These are phyloP conservation scores for Phytophthora cactorum DNA, from an alignment of 352 stramenopile genomes.

Conservation along the genomic window DNA sequence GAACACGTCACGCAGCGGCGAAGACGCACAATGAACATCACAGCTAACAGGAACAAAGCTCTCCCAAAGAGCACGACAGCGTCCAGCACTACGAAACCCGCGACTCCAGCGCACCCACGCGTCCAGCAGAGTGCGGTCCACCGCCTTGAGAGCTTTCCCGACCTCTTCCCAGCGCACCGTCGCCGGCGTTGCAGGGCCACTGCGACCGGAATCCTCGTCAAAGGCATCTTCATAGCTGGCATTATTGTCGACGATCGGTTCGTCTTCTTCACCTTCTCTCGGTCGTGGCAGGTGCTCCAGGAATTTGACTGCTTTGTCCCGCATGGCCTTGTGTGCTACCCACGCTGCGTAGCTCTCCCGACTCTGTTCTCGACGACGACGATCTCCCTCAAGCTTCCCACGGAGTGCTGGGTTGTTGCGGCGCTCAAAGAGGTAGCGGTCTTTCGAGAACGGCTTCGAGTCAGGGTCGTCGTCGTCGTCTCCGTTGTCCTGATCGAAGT, in stretches of 20 bases:
- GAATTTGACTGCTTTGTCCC: constrained; percentile 79
- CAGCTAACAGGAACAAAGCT: constrained; percentile 84
- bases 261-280: constrained; percentile 24
- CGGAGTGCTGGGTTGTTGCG: constrained; percentile 64
- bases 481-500: constrained; percentile 66
- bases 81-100: constrained; percentile 52
- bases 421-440: constrained; percentile 78
- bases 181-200: constrained; percentile 29
- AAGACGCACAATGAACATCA: constrained; percentile 90
- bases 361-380: constrained; percentile 61
- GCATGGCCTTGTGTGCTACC: constrained; percentile 80
- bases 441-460: constrained; percentile 62
- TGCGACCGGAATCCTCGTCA: constrained; percentile 35
- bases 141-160: constrained; percentile 87
- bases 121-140: constrained; percentile 84
- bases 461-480: constrained; percentile 40
- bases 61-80: constrained; percentile 87
- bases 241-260: constrained; percentile 31
- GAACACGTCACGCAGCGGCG: constrained; percentile 87
- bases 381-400: constrained; percentile 53
- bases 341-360: constrained; percentile 79
- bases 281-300: constrained; percentile 72
- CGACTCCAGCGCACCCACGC: constrained; percentile 88
- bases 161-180: constrained; percentile 80
- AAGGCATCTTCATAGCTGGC: constrained; percentile 37